Base-by-base conservation (phyloP, 1,284 basidiomycete genomes). In the Megacollybia platyphylla region DNA sequence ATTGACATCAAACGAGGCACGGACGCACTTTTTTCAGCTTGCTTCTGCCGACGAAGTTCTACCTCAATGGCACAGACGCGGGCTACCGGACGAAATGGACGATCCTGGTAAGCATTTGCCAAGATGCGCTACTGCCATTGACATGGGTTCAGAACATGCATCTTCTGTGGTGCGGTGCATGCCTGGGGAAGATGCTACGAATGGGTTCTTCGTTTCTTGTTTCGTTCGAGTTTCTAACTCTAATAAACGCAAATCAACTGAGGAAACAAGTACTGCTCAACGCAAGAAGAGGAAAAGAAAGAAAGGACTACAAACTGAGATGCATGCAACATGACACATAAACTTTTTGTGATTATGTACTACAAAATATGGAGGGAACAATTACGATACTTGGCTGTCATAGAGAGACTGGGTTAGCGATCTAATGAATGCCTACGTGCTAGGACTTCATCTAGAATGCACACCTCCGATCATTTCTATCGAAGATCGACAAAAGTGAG, bases 121-220 rank as follows among this genome's bases (percentile, higher is more conserved):
- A 18, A 36, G 44, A 44, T 36, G 24, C 24, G n/a, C 26, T 42
- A 17, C 26, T 45, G 15, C 38, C 27, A 20, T 26, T 27, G 15
- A 10, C 35, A n/a, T 34, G 9, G 38, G 47, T 38, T 42, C 28
- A 40, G 40, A 7, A 36, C 61, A 80, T 48, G 81, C 87, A 1
- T 64, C 71, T 5, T 75, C 79, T 2, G 62, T 94, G 15, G 63
- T 96, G 31, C 76, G 92, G n/a, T 96, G 90, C 60, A 70, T 74
- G 18, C 87, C 91, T 0, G 80, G 77, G 30, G 85, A 86, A 47
- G 90, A 96, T 55, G 76, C 73, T 34, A 96, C 91, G 11, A 96
- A 96, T 56, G 92, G 92, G 0, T 97, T 96, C 65, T 96, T 96
- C 52, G 90, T 97, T 15, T 79, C 87, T 20, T 87, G 89, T 58